These are phyloP conservation scores for Polytrichum commune DNA, from an alignment of 225 moss, liverwort and hornwort genomes.

Conservation along the genomic window DNA sequence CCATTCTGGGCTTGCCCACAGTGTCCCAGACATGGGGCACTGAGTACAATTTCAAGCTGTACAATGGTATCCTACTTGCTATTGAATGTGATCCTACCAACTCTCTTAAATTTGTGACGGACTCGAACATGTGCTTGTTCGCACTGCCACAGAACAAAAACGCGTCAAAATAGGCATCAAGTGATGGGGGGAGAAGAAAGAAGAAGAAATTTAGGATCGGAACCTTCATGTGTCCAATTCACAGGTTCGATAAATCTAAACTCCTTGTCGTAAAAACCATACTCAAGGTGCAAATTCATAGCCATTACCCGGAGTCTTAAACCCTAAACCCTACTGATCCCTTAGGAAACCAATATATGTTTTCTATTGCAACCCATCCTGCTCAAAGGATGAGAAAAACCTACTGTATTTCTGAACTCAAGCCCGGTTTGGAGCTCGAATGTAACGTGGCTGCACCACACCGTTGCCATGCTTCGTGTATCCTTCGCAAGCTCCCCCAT, in stretches of 20 bases:
- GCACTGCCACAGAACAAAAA: slow-evolving; percentile 21
- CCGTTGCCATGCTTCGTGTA: slow-evolving; percentile 26
- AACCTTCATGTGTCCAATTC: not conserved
- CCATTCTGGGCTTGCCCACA: slow-evolving; percentile 24
- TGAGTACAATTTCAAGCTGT: not conserved
- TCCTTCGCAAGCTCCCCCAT: slow-evolving; percentile 16
- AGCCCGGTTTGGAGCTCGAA: slow-evolving; percentile 1
- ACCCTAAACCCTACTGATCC: not conserved
- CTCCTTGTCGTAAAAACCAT: not conserved
- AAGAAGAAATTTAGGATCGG: not conserved
- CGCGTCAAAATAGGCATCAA: too few relatives aligned
- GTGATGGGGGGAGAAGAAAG: not conserved
- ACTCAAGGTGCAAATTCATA: not conserved
- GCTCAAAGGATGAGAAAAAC: not conserved
- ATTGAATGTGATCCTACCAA: slow-evolving; percentile 12
- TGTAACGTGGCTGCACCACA: slow-evolving; percentile 6
- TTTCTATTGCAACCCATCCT: not conserved
- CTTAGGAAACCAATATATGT: not conserved
- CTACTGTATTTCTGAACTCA: slow-evolving; percentile 12
- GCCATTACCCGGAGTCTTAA: not conserved
- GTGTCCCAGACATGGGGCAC: slow-evolving; percentile 18
- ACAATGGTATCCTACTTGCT: slow-evolving; percentile 14
- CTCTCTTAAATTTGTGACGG: slow-evolving; percentile 18
- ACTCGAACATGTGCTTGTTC: slow-evolving; percentile 10
- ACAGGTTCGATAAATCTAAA: too few relatives aligned